Evolutionary conservation across 2,329 filamentous ascomycete genomes (phyloP).

Genomic region (Cryphonectria naterciae): DNA sequence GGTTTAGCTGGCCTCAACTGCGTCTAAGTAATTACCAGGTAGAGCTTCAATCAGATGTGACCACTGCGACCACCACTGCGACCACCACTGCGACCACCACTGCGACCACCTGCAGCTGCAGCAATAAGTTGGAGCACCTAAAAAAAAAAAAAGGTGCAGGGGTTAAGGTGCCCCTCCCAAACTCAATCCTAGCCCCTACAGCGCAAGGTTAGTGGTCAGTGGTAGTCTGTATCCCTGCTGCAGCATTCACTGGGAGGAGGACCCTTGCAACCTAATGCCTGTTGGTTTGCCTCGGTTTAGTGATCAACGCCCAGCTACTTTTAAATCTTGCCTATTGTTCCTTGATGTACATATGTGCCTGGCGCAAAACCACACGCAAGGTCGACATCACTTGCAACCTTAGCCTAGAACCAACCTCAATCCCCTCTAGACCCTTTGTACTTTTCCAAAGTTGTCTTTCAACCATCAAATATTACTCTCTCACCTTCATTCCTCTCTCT

Average conservation of each 20-base stretch:
- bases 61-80: constrained; percentile 4
- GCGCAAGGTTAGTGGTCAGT: neutral
- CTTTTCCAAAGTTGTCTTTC: neutral
- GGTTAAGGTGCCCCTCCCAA: constrained; percentile 2
- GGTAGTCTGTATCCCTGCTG: neutral
- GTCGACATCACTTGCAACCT: neutral
- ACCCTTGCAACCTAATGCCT: neutral
- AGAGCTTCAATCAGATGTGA: constrained; percentile 16
- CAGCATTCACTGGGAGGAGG: neutral
- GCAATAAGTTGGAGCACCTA: neutral
- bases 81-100: neutral
- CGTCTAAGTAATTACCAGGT: neutral
- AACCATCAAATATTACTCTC: neutral
- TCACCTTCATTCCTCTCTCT: neutral
- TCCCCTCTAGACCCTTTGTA: neutral
- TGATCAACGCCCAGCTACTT: constrained; percentile 5
- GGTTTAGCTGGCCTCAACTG: constrained; percentile 23
- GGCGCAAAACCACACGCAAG: neutral
- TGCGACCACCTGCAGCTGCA: constrained; percentile 1
- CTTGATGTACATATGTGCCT: neutral
- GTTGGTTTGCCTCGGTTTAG: neutral
- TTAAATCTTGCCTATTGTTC: neutral
- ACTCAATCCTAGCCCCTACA: neutral
- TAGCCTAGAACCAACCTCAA: neutral
- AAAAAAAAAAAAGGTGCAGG: neutral